A percentile compares a stretch with the other conserved stretches of the same genome.
Evolutionary conservation across 345 rosid genomes (phyloP).

Genomic region (Ailanthus altissimus): DNA sequence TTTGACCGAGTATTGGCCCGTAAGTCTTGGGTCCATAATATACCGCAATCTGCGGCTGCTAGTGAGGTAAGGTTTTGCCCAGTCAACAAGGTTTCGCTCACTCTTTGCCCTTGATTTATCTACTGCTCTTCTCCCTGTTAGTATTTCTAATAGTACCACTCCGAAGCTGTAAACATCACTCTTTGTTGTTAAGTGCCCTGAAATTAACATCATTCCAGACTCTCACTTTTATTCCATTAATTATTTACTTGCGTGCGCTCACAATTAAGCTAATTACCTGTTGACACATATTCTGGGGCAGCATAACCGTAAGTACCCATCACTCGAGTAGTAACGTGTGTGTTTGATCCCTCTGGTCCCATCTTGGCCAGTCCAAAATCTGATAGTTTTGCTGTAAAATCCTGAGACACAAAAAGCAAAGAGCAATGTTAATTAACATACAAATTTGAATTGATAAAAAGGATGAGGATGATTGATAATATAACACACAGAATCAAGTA

Average conservation of each 20-base stretch:
- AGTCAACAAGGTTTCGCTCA: slow-evolving; percentile 80
- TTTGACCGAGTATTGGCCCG: slow-evolving; percentile 79
- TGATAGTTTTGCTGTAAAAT: slow-evolving; percentile 80
- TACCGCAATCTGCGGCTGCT: slow-evolving; percentile 72
- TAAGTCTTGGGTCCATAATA: slow-evolving; percentile 73
- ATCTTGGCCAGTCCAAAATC: slow-evolving; percentile 92
- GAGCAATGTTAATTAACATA: too few relatives aligned
- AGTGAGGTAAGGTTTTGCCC: slow-evolving; percentile 73
- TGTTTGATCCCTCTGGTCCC: slow-evolving; percentile 94
- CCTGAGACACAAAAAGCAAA: slow-evolving; percentile 37
- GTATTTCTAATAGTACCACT: slow-evolving; percentile 77
- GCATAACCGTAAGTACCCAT: slow-evolving; percentile 98
- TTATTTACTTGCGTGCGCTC: background rate
- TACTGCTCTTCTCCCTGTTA: slow-evolving; percentile 83
- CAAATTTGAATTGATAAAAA: too few relatives aligned
- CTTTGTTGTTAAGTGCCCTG: slow-evolving; percentile 90
- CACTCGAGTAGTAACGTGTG: slow-evolving; percentile 91
- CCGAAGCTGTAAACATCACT: slow-evolving; percentile 93
- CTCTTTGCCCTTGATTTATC: slow-evolving; percentile 67
- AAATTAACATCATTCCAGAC: background rate
- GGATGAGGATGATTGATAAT: too few relatives aligned
- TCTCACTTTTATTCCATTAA: background rate
- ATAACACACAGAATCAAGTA: slow-evolving; percentile 71
- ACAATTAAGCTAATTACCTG: slow-evolving; percentile 40
- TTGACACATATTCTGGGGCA: slow-evolving; percentile 91